A percentile compares a stretch with the other conserved stretches of the same genome.
Conservation (phyloP, 768 basidiomycete species). For the Scleroderma citrinum region DNA sequence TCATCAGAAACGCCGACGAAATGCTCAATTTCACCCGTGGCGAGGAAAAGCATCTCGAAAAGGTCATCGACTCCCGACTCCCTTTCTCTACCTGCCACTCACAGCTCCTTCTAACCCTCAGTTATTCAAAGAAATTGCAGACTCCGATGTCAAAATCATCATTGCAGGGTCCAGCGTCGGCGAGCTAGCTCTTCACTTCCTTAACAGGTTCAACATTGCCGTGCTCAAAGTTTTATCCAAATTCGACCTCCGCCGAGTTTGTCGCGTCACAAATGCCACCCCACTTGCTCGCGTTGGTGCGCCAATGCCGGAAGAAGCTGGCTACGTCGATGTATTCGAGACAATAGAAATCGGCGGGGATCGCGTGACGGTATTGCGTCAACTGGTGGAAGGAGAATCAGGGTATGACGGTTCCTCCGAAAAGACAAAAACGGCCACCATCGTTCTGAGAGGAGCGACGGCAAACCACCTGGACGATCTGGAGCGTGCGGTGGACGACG, state of each 20-base stretch:
- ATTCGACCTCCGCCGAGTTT: constrained; percentile 91
- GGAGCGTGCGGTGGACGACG: constrained; percentile 94
- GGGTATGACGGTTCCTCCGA: constrained; percentile 57
- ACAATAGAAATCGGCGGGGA: constrained; percentile 96
- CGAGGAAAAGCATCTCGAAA: constrained; percentile 96
- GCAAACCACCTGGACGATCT: constrained; percentile 92
- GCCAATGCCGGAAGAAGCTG: constrained; percentile 94
- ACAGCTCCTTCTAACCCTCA: constrained; percentile 25
- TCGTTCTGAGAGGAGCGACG: constrained; percentile 93
- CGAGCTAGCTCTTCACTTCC: constrained; percentile 95
- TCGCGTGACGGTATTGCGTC: constrained; percentile 93
- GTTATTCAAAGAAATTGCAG: constrained; percentile 97
- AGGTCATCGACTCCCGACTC: constrained; percentile 35
- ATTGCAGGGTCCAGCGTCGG: constrained; percentile 90
- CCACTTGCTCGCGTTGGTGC: constrained; percentile 95
- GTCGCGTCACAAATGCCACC: constrained; percentile 93
- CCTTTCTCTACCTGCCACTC: background rate
- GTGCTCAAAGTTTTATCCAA: constrained; percentile 97
- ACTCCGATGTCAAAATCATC: constrained; percentile 90
- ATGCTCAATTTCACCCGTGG: constrained; percentile 96
- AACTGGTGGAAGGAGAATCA: constrained; percentile 61
- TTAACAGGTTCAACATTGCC: constrained; percentile 89
- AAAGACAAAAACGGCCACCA: constrained; percentile 84
- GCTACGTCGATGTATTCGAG: constrained; percentile 91
- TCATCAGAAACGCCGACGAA: constrained; percentile 92